A percentile compares a stretch with the other conserved stretches of the same genome.
Conservation (phyloP, 2,329 filamentous ascomycete genomes). For the Annulohypoxylon truncatum region DNA sequence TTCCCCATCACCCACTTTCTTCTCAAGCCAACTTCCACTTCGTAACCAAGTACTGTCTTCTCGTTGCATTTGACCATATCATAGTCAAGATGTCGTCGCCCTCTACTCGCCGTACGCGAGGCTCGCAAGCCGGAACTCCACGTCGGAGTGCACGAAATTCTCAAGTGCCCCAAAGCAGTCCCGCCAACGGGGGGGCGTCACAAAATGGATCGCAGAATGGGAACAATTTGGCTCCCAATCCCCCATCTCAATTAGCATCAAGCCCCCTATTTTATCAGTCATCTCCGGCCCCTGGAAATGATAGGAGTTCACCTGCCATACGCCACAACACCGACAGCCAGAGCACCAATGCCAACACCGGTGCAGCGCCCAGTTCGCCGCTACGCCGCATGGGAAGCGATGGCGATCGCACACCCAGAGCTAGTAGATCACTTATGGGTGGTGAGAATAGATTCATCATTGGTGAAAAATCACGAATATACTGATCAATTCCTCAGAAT, state of each 20-base stretch:
- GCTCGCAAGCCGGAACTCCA: constrained; percentile 66
- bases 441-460: constrained; percentile 60
- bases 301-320: constrained; percentile 64
- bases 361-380: constrained; percentile 66
- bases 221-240: constrained; percentile 55
- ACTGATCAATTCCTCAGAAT: constrained; percentile 67
- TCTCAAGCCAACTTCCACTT: constrained; percentile 16
- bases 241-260: constrained; percentile 69
- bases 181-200: constrained; percentile 44
- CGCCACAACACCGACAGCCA: constrained; percentile 69
- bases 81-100: constrained; percentile 70
- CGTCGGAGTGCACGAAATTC: constrained; percentile 65
- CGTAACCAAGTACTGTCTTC: constrained; percentile 9
- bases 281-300: constrained; percentile 51
- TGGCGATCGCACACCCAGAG: constrained; percentile 77
- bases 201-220: constrained; percentile 43
- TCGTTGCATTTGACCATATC: constrained; percentile 17
- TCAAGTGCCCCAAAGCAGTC: constrained; percentile 64
- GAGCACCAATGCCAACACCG: constrained; percentile 56
- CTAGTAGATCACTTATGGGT: constrained; percentile 68
- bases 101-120: constrained; percentile 65
- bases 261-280: constrained; percentile 84
- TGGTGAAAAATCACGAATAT: background rate
- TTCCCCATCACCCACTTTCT: constrained; percentile 16
- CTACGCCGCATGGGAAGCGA: constrained; percentile 67